Base-by-base conservation (phyloP, 148 eudicot species). In the Silene conica region DNA sequence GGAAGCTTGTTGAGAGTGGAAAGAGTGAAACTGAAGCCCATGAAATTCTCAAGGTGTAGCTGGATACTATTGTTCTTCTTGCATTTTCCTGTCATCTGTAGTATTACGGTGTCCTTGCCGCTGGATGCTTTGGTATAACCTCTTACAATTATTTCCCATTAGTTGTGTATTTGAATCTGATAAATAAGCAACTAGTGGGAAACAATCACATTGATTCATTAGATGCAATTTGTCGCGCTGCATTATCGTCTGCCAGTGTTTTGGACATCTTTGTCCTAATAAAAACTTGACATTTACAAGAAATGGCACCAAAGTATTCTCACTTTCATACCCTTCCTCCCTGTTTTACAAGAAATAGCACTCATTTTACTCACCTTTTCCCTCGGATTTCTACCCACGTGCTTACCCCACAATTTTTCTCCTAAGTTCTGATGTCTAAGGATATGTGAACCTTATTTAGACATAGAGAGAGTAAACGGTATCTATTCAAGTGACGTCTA, bases 1-100 rank as follows among this genome's bases (percentile, higher is more conserved):
- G 93, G 91, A 81, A 80, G 85, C 85, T 94, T 69, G 71, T 91
- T 68, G 78, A 82, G 41, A 43, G 82, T 78, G 97, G 93, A 75
- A 85, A 79, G 81, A 69, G 73, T 55, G 93, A 85, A 82, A 74
- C 23, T 63, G 91, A 91, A 77, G 98, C 96, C 63, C 85, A 76
- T 69, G 85, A 80, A 59, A 65, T 72, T 75, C 80, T 94, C 72
- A 82, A 88, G 96, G 98, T 93, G 3, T 19, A 56, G 23, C 52
- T 26, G 74, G 72, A 22, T 55, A 60, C 59, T 60, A n/a, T 41
- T 31, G 16, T 45, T 59, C 67, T 20, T 68, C 57, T 19, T 45
- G 78, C 73, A 58, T 69, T 58, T 43, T 67, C 0, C 6, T n/a
- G 71, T 38, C 22, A 45, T 60, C 16, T 14, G 55, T 68, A 38